Evolutionary conservation across 345 rosid genomes (phyloP).

Genomic region (Eucalyptus polybractea): DNA sequence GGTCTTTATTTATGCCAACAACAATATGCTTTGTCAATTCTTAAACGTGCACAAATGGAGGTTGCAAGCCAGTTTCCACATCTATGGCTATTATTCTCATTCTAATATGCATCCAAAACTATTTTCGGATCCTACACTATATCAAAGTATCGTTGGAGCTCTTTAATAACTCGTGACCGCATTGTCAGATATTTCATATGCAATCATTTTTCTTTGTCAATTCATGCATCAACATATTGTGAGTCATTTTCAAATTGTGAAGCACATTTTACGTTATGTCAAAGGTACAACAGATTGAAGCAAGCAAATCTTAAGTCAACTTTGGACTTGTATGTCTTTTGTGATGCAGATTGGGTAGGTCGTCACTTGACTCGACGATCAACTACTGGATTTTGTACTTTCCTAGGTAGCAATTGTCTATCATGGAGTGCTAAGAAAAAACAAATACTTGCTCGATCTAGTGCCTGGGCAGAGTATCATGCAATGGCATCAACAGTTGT

Average conservation of each 20-base stretch:
- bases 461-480: fast-evolving
- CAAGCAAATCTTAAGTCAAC: not conserved
- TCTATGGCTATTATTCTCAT: not conserved
- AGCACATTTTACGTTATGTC: not conserved
- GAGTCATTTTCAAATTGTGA: not conserved
- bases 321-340: not conserved
- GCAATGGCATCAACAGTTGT: not conserved
- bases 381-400: not conserved
- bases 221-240: not conserved
- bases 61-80: not conserved
- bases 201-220: not conserved
- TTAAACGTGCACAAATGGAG: not conserved
- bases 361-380: fast-evolving
- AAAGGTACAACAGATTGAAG: fast-evolving
- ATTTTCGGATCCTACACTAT: not conserved
- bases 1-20: not conserved
- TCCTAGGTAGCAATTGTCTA: not conserved
- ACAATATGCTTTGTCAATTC: not conserved
- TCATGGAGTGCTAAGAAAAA: too few relatives aligned
- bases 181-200: fast-evolving
- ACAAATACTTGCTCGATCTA: not conserved
- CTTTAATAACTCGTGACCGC: fast-evolving
- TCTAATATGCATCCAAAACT: not conserved
- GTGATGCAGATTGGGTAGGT: not conserved
- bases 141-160: not conserved